phyloP scores from a whole-genome alignment of 305 asterid genomes.

The Salvia sclarea region DNA sequence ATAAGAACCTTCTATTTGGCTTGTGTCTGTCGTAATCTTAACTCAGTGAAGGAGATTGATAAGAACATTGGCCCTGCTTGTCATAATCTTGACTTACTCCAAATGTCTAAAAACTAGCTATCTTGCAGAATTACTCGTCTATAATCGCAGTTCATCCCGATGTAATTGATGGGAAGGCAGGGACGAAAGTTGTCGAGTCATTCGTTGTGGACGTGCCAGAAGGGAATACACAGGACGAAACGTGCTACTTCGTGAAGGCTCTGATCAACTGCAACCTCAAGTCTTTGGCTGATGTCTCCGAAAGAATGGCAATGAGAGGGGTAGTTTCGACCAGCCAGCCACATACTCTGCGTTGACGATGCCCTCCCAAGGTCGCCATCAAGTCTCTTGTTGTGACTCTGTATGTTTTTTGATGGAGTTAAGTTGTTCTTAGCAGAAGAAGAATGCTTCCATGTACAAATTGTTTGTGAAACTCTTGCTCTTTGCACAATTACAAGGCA shows the following conservation, averaged over 20 bases:
- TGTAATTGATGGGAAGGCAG: slow-evolving; percentile 68
- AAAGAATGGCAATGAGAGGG: slow-evolving; percentile 64
- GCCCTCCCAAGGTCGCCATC: slow-evolving; percentile 1
- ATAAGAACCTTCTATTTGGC: background rate
- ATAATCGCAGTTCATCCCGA: slow-evolving; percentile 70
- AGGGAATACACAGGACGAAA: slow-evolving; percentile 81
- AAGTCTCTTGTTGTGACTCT: background rate
- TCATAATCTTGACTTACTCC: background rate
- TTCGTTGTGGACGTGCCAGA: slow-evolving; percentile 86
- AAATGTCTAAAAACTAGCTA: background rate
- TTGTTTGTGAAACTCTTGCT: slow-evolving; percentile 18
- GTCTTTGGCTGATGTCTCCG: slow-evolving; percentile 80
- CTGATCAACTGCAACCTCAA: slow-evolving; percentile 86
- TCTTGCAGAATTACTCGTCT: slow-evolving; percentile 76
- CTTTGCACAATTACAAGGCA: background rate
- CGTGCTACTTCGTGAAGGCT: slow-evolving; percentile 85
- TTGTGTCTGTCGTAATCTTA: background rate
- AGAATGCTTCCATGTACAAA: slow-evolving; percentile 21
- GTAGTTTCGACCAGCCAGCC: slow-evolving; percentile 29
- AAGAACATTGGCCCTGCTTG: background rate
- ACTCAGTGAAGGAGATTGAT: background rate
- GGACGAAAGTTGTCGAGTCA: slow-evolving; percentile 74
- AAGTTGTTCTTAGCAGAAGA: slow-evolving; percentile 12
- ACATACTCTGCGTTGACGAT: background rate
- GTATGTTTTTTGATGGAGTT: slow-evolving; percentile 28